phyloP scores from a whole-genome alignment of 345 rosid species.

The Arabidopsis arenosa region DNA sequence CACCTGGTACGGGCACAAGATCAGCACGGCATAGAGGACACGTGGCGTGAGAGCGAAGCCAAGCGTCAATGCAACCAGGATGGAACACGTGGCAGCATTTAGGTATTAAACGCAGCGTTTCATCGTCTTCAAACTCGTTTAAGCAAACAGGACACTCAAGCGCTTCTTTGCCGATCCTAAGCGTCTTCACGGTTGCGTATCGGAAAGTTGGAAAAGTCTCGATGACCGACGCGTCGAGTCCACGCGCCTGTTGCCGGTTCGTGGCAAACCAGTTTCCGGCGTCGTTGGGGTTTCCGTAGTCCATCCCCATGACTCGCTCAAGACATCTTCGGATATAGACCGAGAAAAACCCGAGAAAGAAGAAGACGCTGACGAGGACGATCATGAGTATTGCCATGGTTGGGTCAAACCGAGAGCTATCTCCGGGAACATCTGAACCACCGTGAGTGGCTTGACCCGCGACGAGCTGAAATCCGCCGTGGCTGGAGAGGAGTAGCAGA shows the following conservation, averaged over 20 bases:
- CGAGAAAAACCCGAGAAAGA: conserved; percentile 72
- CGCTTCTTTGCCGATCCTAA: conserved; percentile 59
- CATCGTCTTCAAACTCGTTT: conserved; percentile 79
- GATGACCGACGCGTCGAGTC: conserved; percentile 66
- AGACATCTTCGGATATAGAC: conserved; percentile 67
- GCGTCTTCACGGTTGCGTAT: conserved; percentile 69
- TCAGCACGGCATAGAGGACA: conserved; percentile 90
- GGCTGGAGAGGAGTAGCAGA: conserved; percentile 20
- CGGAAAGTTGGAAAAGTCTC: conserved; percentile 69
- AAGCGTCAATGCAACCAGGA: conserved; percentile 75
- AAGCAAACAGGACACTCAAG: conserved; percentile 90
- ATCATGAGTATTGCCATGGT: conserved; percentile 71
- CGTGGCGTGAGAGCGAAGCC: conserved; percentile 74
- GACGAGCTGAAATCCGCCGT: background rate
- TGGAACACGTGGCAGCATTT: conserved; percentile 89
- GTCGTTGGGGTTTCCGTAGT: conserved; percentile 4
- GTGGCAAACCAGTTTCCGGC: conserved; percentile 45
- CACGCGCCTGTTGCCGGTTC: conserved; percentile 46
- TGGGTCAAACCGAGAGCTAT: conserved; percentile 52
- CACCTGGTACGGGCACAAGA: conserved; percentile 64
- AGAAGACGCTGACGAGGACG: conserved; percentile 61
- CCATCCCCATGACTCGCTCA: conserved; percentile 39
- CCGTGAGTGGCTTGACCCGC: conserved; percentile 41
- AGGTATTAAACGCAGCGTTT: conserved; percentile 82
- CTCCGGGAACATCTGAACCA: conserved; percentile 8